Conservation (phyloP, 768 basidiomycete species). For the Wakefieldia striispora region DNA sequence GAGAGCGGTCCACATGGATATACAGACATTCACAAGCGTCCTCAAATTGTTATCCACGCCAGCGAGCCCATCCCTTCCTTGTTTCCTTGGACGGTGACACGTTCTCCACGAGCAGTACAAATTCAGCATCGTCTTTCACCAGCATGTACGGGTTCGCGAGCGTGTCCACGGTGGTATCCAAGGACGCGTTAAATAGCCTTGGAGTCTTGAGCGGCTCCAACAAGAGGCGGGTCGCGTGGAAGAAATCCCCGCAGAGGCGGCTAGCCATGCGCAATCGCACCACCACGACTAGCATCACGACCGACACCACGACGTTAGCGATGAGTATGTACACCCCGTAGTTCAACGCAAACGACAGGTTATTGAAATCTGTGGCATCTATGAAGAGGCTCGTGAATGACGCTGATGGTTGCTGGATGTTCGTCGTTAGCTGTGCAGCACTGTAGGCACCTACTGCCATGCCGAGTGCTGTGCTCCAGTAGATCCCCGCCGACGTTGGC, state of each 20-base stretch:
- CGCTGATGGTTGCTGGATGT: too few relatives aligned
- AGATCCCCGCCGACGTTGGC: background rate
- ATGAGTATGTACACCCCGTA: constrained; percentile 3
- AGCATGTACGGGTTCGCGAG: constrained; percentile 2
- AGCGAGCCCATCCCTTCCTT: background rate
- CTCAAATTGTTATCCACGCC: background rate
- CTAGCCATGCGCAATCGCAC: background rate
- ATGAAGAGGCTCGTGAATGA: background rate
- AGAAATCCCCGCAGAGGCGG: background rate
- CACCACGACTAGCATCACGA: background rate
- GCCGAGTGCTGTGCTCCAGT: constrained; percentile 5
- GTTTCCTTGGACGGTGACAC: background rate
- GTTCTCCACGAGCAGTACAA: background rate
- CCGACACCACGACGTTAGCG: constrained; percentile 1
- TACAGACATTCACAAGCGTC: background rate
- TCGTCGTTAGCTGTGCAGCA: background rate
- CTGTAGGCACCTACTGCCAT: constrained; percentile 12
- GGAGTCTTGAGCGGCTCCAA: constrained; percentile 3
- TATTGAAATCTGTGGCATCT: background rate
- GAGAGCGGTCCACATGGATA: background rate
- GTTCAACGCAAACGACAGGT: background rate
- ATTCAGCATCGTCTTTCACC: background rate
- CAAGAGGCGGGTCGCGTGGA: constrained; percentile 1
- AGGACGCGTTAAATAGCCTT: constrained; percentile 4
- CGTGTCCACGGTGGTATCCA: background rate